Evolutionary conservation across 495 filamentous ascomycete genomes (phyloP).

Genomic region (Penicillium bovifimosum): DNA sequence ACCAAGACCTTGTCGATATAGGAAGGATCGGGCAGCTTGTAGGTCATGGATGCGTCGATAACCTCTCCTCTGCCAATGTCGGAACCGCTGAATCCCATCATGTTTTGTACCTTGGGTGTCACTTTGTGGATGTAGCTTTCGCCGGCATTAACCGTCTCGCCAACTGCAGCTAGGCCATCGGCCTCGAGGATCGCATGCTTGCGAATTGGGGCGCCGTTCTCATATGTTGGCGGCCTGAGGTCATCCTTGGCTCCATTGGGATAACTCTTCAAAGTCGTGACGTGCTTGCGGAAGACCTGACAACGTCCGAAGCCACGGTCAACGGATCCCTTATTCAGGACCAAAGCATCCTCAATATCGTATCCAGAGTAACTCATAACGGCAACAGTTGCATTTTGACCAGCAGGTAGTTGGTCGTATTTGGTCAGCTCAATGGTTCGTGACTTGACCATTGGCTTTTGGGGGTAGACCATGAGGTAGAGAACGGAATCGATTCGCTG

Average conservation of each 20-base stretch:
- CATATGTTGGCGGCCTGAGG: constrained; percentile 55
- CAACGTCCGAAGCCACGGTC: constrained; percentile 94
- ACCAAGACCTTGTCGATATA: constrained; percentile 95
- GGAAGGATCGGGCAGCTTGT: constrained; percentile 74
- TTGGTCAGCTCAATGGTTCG: constrained; percentile 94
- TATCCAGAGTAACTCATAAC: constrained; percentile 99
- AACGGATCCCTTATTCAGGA: constrained; percentile 89
- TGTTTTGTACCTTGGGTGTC: constrained; percentile 64
- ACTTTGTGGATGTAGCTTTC: constrained; percentile 88
- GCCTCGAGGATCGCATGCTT: constrained; percentile 70
- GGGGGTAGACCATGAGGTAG: constrained; percentile 95
- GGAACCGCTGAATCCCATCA: constrained; percentile 54
- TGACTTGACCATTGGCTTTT: constrained; percentile 95
- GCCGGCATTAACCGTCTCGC: constrained; percentile 62
- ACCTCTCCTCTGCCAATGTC: constrained; percentile 50
- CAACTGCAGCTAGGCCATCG: constrained; percentile 82
- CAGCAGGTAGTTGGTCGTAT: constrained; percentile 94
- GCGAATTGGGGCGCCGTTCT: constrained; percentile 56
- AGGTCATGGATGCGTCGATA: constrained; percentile 65
- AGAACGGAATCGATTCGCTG: constrained; percentile 90
- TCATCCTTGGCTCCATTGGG: constrained; percentile 73
- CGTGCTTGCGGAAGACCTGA: constrained; percentile 89
- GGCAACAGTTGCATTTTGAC: constrained; percentile 93
- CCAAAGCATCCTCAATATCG: constrained; percentile 97
- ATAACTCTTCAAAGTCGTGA: constrained; percentile 70